A percentile compares a stretch with the other conserved stretches of the same genome.
Evolutionary conservation across 306 rosid genomes (phyloP).

Genomic region (Oxytropis ochrocephala): DNA sequence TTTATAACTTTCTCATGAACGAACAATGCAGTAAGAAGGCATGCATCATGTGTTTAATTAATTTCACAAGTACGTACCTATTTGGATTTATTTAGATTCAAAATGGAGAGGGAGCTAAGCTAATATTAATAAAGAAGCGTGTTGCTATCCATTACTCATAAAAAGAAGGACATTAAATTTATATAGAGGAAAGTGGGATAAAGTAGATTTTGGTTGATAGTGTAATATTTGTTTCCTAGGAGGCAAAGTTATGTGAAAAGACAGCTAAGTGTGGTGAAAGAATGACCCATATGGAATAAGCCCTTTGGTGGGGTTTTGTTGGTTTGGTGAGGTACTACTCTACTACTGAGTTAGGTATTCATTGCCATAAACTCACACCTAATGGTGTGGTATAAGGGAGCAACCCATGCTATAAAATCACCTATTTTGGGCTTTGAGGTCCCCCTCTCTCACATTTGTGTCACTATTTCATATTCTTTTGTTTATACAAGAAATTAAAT

Average conservation of each 20-base stretch:
- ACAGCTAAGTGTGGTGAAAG: slow-evolving; percentile 50
- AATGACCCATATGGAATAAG: slow-evolving; percentile 46
- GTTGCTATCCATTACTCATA: background rate
- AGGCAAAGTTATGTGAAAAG: slow-evolving; percentile 47
- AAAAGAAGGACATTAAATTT: slow-evolving; percentile 15
- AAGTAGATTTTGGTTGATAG: slow-evolving; percentile 3
- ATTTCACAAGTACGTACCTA: background rate
- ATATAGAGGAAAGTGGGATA: slow-evolving; percentile 12
- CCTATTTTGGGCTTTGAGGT: slow-evolving; percentile 37
- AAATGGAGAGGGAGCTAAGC: background rate
- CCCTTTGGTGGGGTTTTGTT: slow-evolving; percentile 31
- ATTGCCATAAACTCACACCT: slow-evolving; percentile 28
- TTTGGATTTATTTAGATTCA: slow-evolving; percentile 19
- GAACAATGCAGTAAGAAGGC: background rate
- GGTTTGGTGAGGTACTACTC: slow-evolving; percentile 28
- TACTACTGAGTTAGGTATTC: slow-evolving; percentile 27
- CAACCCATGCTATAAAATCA: slow-evolving; percentile 66
- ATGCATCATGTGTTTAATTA: background rate
- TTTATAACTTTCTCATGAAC: too few species aligned
- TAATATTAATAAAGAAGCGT: background rate
- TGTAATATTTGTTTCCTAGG: slow-evolving; percentile 61
- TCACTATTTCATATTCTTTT: slow-evolving; percentile 16
- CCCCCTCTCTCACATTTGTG: slow-evolving; percentile 34
- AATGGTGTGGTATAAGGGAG: slow-evolving; percentile 50
- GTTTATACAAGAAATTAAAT: slow-evolving; percentile 1